Conservation (phyloP, 2,329 filamentous ascomycete species). For the Fusarium sterilihyphosum region DNA sequence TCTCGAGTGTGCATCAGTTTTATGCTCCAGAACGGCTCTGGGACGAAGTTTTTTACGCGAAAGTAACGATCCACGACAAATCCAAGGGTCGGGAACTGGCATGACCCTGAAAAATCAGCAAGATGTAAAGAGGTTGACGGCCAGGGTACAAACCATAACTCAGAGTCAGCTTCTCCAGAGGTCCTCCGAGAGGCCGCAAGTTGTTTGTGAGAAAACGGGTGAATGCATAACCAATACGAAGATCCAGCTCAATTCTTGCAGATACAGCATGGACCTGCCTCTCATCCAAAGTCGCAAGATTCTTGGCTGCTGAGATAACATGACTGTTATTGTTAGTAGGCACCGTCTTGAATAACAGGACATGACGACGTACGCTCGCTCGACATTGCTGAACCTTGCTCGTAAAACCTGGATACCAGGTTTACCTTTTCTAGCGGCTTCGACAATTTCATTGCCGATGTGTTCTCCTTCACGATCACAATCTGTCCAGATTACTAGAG, state of each 20-base stretch:
- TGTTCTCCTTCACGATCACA: constrained; percentile 98
- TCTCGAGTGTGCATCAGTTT: constrained; percentile 83
- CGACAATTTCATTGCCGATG: constrained; percentile 90
- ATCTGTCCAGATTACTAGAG: constrained; percentile 97
- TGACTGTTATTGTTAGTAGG: constrained; percentile 65
- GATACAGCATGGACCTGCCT: constrained; percentile 87
- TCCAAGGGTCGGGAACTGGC: constrained; percentile 94
- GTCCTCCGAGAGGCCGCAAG: constrained; percentile 76
- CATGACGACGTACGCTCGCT: constrained; percentile 73
- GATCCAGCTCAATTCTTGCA: constrained; percentile 89
- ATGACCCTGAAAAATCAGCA: constrained; percentile 69
- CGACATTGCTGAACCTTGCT: constrained; percentile 95
- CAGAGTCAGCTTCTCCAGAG: constrained; percentile 71
- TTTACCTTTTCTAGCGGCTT: constrained; percentile 81
- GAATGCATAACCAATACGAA: constrained; percentile 92
- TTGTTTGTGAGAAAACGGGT: constrained; percentile 86
- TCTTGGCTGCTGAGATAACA: constrained; percentile 82
- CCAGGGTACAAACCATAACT: constrained; percentile 74
- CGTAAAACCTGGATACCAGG: constrained; percentile 79
- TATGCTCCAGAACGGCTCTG: constrained; percentile 93
- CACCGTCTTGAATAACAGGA: background rate
- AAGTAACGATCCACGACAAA: constrained; percentile 98
- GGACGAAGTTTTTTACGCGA: constrained; percentile 90
- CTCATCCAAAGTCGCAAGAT: constrained; percentile 82
- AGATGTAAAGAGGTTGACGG: background rate